phyloP scores from a whole-genome alignment of 2,329 filamentous ascomycete species.

The Penicillium thymicola region DNA sequence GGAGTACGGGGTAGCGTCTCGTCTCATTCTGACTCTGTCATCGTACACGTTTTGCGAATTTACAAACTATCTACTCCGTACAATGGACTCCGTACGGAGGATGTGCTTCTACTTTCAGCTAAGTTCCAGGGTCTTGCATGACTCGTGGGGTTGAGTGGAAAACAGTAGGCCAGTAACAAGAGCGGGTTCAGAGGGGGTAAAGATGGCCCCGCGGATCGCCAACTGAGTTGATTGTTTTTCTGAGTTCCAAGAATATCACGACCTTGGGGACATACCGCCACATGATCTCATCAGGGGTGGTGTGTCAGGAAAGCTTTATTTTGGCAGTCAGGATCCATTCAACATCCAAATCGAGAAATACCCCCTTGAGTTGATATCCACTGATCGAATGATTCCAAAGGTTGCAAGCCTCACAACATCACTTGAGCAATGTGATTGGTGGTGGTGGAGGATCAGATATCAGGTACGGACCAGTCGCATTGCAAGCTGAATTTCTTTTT shows the following conservation, averaged over 20 bases:
- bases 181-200: background rate
- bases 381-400: background rate
- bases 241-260: background rate
- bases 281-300: background rate
- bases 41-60: background rate
- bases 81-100: background rate
- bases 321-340: background rate
- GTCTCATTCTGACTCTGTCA: background rate
- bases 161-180: background rate
- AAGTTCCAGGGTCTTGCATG: conserved; percentile 4
- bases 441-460: background rate
- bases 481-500: conserved; percentile 1
- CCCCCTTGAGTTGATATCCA: background rate
- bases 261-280: background rate
- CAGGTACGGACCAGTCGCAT: conserved; percentile 5
- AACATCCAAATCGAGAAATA: background rate
- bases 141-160: background rate
- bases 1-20: background rate
- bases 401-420: background rate
- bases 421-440: conserved; percentile 3
- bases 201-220: conserved; percentile 5
- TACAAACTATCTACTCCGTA: background rate
- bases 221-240: background rate
- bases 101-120: background rate
- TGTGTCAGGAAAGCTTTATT: background rate